Evolutionary conservation across 805 yeast genomes (phyloP).

Genomic region (Millerozyma acaciae): DNA sequence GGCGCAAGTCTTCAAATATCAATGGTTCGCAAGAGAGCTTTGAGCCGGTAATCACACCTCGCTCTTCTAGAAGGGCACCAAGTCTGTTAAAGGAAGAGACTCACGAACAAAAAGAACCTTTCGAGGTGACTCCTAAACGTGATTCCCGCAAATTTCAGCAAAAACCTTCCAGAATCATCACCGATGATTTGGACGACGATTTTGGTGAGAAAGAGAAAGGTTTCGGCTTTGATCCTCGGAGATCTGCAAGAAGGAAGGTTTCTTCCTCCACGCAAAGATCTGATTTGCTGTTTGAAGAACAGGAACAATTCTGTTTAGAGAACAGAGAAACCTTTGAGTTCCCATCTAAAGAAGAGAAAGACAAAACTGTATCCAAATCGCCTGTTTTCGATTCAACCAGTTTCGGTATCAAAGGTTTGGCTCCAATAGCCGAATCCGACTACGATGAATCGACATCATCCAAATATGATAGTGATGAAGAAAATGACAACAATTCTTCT

Average conservation of each 20-base stretch:
- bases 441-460: slow-evolving; percentile 29
- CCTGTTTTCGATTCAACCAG: slow-evolving; percentile 21
- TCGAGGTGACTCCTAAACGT: background rate
- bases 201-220: slow-evolving; percentile 10
- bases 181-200: slow-evolving; percentile 17
- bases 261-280: background rate
- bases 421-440: slow-evolving; percentile 35
- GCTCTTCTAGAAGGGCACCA: slow-evolving; percentile 21
- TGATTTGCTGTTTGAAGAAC: too few relatives aligned
- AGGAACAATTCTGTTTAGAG: too few relatives aligned
- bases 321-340: too few relatives aligned
- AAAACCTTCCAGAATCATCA: slow-evolving; percentile 7
- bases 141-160: slow-evolving; percentile 5
- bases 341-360: too few relatives aligned
- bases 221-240: slow-evolving; percentile 22
- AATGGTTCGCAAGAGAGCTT: slow-evolving; percentile 7
- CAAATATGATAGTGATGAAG: slow-evolving; percentile 24
- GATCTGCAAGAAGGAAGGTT: slow-evolving; percentile 2
- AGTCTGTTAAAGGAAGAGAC: background rate
- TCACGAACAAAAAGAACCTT: background rate
- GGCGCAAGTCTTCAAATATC: slow-evolving; percentile 9
- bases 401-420: slow-evolving; percentile 30
- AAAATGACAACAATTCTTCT: slow-evolving; percentile 14
- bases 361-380: too few relatives aligned
- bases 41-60: slow-evolving; percentile 23